Evolutionary conservation across 768 basidiomycete genomes (phyloP).

Genomic region (Phylloporus rhodoxanthus): DNA sequence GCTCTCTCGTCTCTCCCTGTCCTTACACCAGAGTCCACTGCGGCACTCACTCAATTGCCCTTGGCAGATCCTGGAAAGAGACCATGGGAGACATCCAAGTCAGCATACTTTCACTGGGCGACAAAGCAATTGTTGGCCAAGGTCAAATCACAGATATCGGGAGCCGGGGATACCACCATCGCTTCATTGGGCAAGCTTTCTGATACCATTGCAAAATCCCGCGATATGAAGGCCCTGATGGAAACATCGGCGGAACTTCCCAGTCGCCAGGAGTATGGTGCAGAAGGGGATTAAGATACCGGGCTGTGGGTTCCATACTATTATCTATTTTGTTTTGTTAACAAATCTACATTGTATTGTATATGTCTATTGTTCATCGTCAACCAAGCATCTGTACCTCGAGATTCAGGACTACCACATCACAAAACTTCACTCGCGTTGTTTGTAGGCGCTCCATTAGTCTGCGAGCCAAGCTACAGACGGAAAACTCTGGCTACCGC

Average conservation of each 20-base stretch:
- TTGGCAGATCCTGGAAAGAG: conserved; percentile 58
- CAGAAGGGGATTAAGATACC: not conserved
- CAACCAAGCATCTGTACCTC: not conserved
- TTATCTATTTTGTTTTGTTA: not conserved
- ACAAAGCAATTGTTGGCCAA: conserved; percentile 45
- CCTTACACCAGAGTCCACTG: conserved; percentile 35
- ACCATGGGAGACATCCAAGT: conserved; percentile 70
- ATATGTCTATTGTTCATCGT: not conserved
- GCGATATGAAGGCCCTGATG: conserved; percentile 17
- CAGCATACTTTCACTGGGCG: conserved; percentile 78
- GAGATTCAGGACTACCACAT: not conserved
- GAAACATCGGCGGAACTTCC: conserved; percentile 5
- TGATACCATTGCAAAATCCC: conserved; percentile 15
- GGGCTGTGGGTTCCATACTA: not conserved
- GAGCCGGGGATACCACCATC: conserved; percentile 18
- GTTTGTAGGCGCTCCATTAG: too few species aligned
- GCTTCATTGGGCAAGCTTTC: conserved; percentile 16
- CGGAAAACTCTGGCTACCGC: too few species aligned
- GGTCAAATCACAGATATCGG: conserved; percentile 18
- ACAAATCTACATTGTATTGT: not conserved
- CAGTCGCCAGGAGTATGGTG: not conserved
- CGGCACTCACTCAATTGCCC: conserved; percentile 29
- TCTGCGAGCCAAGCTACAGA: too few species aligned
- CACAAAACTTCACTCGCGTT: not conserved
- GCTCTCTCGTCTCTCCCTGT: conserved; percentile 46